Evolutionary conservation across 1,284 basidiomycete species (phyloP).

Genomic region (Ustilago esculenta): DNA sequence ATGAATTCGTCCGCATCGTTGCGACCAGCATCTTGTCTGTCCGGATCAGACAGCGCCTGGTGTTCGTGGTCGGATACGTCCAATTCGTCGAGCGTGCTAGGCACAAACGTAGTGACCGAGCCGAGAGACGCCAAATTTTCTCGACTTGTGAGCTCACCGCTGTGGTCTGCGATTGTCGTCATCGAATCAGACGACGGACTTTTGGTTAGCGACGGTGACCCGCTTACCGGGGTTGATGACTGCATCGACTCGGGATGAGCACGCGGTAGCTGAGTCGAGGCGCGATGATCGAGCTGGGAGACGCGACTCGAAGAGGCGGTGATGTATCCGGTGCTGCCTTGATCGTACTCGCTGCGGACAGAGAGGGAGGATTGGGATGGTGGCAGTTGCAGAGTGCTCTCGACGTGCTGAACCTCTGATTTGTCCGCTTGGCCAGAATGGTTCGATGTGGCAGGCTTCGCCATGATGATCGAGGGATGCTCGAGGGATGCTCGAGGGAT

Average conservation of each 20-base stretch:
- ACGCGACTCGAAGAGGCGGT: conserved; percentile 29
- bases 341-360: conserved; percentile 22
- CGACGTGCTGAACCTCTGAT: neutral
- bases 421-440: too few relatives aligned
- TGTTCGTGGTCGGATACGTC: conserved; percentile 16
- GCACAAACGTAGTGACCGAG: conserved; percentile 43
- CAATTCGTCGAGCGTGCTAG: conserved; percentile 7
- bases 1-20: conserved; percentile 8
- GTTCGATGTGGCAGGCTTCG: too few relatives aligned
- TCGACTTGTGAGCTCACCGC: conserved; percentile 2
- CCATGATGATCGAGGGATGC: too few relatives aligned
- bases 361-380: conserved; percentile 24
- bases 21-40: neutral
- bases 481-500: too few relatives aligned
- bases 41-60: neutral
- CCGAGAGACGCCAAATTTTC: conserved; percentile 15
- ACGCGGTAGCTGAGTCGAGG: conserved; percentile 14
- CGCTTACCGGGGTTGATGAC: conserved; percentile 20
- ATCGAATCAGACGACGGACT: conserved; percentile 18
- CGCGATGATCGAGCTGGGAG: conserved; percentile 20
- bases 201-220: neutral
- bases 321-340: conserved; percentile 18
- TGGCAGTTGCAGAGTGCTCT: conserved; percentile 14
- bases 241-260: conserved; percentile 8
- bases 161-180: neutral